These are phyloP conservation scores for Botrytis porri DNA, from an alignment of 2,329 filamentous ascomycete species.

Conservation along the genomic window DNA sequence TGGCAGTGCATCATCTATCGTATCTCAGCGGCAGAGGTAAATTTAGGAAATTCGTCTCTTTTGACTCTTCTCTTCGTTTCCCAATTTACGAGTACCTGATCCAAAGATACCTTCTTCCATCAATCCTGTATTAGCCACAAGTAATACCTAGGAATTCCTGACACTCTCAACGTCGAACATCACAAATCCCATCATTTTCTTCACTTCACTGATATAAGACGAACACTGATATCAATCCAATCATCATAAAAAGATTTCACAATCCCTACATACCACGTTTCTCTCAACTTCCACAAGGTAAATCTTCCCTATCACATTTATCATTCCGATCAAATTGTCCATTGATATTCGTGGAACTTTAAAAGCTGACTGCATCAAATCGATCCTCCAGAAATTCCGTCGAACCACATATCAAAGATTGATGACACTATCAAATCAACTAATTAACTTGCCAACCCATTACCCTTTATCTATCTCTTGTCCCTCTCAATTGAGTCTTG, in stretches of 20 bases:
- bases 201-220: neutral
- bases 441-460: neutral
- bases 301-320: neutral
- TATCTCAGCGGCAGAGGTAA: neutral
- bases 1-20: neutral
- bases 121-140: neutral
- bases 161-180: neutral
- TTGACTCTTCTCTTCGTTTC: neutral
- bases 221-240: neutral
- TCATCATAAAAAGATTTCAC: too few species aligned
- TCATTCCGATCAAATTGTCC: neutral
- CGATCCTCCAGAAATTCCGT: constrained; percentile 1
- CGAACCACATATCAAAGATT: neutral
- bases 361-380: constrained; percentile 14
- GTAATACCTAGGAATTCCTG: neutral
- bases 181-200: neutral
- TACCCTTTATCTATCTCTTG: neutral
- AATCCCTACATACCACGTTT: constrained; percentile 18
- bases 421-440: neutral
- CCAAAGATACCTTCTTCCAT: neutral
- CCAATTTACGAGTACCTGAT: neutral
- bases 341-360: neutral
- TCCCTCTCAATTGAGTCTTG: neutral
- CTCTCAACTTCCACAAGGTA: neutral
- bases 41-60: neutral